Evolutionary conservation across 1,139 yeast genomes (phyloP).

Genomic region (Diutina catenulata): DNA sequence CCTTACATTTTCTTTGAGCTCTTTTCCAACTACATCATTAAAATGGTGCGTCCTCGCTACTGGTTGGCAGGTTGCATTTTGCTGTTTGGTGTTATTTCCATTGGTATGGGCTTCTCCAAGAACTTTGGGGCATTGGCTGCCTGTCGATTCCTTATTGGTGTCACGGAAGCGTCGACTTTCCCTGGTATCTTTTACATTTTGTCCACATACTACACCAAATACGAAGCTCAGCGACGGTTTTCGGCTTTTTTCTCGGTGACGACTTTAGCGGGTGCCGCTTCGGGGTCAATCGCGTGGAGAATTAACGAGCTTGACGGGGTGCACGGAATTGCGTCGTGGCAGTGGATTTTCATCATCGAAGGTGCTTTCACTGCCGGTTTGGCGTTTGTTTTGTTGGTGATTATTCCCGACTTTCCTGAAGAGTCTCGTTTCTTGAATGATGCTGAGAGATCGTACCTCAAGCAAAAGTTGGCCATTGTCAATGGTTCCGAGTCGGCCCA

Average conservation of each 20-base stretch:
- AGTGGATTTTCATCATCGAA: conserved; percentile 5
- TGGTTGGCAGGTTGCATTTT: conserved; percentile 4
- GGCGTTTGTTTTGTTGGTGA: conserved; percentile 1
- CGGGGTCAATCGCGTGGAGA: conserved; percentile 1
- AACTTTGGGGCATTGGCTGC: conserved; percentile 4
- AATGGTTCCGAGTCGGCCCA: conserved; percentile 4
- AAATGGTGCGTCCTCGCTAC: conserved; percentile 20
- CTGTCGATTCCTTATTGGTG: conserved; percentile 1
- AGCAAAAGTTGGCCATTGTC: neutral
- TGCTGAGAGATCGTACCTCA: neutral
- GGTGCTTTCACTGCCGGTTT: conserved; percentile 4
- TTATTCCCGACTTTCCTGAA: conserved; percentile 5
- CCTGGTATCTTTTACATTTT: conserved; percentile 4
- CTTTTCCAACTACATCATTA: conserved; percentile 51
- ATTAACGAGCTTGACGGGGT: conserved; percentile 3
- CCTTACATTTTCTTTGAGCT: conserved; percentile 62
- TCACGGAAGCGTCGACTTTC: conserved; percentile 1
- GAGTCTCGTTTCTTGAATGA: neutral
- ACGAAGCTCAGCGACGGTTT: conserved; percentile 4
- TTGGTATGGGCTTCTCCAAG: conserved; percentile 4
- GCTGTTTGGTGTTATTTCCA: conserved; percentile 3
- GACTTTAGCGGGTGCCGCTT: conserved; percentile 1
- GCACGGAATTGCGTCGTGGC: conserved; percentile 5
- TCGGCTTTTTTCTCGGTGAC: conserved; percentile 1
- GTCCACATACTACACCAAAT: conserved; percentile 4